Base-by-base conservation (phyloP, 2,329 filamentous ascomycete species). In the Cercospora citrullina region DNA sequence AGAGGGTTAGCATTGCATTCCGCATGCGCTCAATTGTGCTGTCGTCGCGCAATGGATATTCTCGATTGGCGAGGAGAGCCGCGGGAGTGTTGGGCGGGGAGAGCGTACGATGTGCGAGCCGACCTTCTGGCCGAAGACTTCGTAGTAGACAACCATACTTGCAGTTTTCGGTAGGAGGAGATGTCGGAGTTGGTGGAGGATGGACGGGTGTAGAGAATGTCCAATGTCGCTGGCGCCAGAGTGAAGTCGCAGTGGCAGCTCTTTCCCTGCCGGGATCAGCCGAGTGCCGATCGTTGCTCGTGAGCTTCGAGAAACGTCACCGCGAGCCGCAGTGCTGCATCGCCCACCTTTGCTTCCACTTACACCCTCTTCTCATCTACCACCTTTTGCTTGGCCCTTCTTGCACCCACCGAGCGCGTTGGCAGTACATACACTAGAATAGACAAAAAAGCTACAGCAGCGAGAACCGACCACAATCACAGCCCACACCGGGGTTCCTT, bases 121-220 rank as follows among this genome's bases (percentile, higher is more conserved):
- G 76, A 86, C 81, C 80, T 85, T 81, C 73, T 83, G 81, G 79
- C 83, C 84, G 72, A 79, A 75, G 73, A 85, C 79, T 66, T 80
- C 79, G 80, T 86, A 86, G 78, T 81, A 83, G 74, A 79, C 81
- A 76, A 85, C 84, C 84, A 86, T 86, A 28, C 66, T 77, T 68
- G 67, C 68, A 67, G 68, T 66, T 45, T 18, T 62, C 9, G 51
- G 61, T 62, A 26, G 64, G 55, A 58, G 51, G 28, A 58, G 42
- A 42, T 65, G 60, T 53, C 62, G 60, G 31, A 59, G 21, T 55
- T 58, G 28, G 55, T 64, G 28, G 51, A 61, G 1, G 66, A 21
- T 60, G 26, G 55, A 65, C 62, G 66, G 67, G 53, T 39, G 45
- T 55, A 65, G 59, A 61, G 59, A 61, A 51, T 39, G 30, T 30